A percentile compares a stretch with the other conserved stretches of the same genome.
Evolutionary conservation across 148 eudicot species (phyloP).

Genomic region (Fagopyrum homotropicum): DNA sequence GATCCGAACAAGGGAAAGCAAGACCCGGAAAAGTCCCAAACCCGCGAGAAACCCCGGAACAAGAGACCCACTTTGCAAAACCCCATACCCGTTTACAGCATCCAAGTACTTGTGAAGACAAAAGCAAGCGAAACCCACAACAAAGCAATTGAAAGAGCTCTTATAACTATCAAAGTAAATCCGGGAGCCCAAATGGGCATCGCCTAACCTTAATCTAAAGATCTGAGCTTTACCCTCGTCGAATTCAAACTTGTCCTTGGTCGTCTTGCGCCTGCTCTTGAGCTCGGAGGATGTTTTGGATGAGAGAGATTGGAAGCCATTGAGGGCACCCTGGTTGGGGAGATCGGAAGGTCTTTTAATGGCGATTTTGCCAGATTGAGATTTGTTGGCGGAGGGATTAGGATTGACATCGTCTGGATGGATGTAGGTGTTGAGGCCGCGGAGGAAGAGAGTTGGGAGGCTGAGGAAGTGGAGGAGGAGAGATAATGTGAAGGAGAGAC

Average conservation of each 20-base stretch:
- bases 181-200: conserved; percentile 63
- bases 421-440: conserved; percentile 81
- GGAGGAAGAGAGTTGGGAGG: conserved; percentile 54
- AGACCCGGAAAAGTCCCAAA: conserved; percentile 40
- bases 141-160: conserved; percentile 38
- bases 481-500: conserved; percentile 45
- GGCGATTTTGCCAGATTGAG: conserved; percentile 54
- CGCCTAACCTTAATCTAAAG: conserved; percentile 75
- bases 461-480: conserved; percentile 45
- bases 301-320: conserved; percentile 41
- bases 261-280: conserved; percentile 57
- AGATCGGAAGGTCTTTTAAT: conserved; percentile 62
- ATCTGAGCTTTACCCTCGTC: conserved; percentile 98
- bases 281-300: conserved; percentile 39
- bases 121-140: conserved; percentile 37
- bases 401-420: conserved; percentile 92
- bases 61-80: conserved; percentile 50
- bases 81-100: conserved; percentile 31
- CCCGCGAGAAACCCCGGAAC: conserved; percentile 54
- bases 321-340: conserved; percentile 18
- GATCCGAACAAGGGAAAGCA: conserved; percentile 44
- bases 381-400: conserved; percentile 15
- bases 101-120: conserved; percentile 42
- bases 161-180: conserved; percentile 49
- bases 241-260: conserved; percentile 65